A percentile compares a stretch with the other conserved stretches of the same genome.
phyloP scores from a whole-genome alignment of 1,284 basidiomycete genomes.

The Papiliotrema terrestris region DNA sequence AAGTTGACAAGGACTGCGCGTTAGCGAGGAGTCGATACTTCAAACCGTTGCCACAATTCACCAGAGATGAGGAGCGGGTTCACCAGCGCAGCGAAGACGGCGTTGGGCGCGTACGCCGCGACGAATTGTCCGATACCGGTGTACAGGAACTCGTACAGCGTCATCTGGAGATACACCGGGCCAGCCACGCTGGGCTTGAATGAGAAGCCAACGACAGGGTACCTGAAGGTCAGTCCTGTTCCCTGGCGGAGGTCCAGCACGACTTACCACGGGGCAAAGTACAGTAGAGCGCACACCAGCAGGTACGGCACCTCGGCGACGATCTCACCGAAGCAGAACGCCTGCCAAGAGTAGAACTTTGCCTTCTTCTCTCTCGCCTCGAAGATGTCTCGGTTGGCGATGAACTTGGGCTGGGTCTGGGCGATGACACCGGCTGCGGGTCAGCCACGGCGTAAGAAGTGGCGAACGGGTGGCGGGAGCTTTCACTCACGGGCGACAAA shows the following conservation, averaged over 20 bases:
- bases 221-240: slow-evolving; percentile 8
- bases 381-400: slow-evolving; percentile 46
- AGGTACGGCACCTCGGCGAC: slow-evolving; percentile 45
- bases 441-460: not conserved
- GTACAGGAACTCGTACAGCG: slow-evolving; percentile 47
- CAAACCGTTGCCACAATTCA: not conserved
- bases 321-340: slow-evolving; percentile 40
- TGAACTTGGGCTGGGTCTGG: slow-evolving; percentile 48
- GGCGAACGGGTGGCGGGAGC: not conserved
- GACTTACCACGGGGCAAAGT: slow-evolving; percentile 33
- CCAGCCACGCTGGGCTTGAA: slow-evolving; percentile 29
- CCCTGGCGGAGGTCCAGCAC: not conserved
- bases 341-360: slow-evolving; percentile 45
- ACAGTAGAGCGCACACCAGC: slow-evolving; percentile 40
- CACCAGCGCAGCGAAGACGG: slow-evolving; percentile 38
- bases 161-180: slow-evolving; percentile 44
- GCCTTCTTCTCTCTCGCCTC: slow-evolving; percentile 46
- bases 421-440: slow-evolving; percentile 37
- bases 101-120: slow-evolving; percentile 47
- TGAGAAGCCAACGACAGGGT: slow-evolving; percentile 33
- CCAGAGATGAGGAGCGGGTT: slow-evolving; percentile 27
- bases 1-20: slow-evolving; percentile 21
- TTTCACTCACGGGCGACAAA: slow-evolving; percentile 39
- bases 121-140: slow-evolving; percentile 37
- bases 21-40: not conserved